Evolutionary conservation across 257 asterid species (phyloP).

Genomic region (Ligustrum vulgare): DNA sequence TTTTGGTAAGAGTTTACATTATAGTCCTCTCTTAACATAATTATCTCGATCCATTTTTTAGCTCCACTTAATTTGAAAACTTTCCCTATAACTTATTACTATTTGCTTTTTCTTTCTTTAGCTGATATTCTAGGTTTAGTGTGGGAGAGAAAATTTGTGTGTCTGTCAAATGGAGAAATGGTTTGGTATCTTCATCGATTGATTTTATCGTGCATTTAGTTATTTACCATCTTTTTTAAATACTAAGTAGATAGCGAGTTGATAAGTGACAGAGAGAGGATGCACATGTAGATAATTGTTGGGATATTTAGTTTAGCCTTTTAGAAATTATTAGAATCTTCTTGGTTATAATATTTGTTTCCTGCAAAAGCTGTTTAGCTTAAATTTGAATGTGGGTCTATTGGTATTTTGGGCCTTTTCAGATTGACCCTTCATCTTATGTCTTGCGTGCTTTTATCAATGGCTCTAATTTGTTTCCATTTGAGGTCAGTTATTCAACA

Average conservation of each 20-base stretch:
- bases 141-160: too few species aligned
- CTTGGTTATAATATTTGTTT: neutral
- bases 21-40: neutral
- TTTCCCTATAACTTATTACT: neutral
- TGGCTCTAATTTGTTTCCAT: slow-evolving; percentile 3
- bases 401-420: neutral
- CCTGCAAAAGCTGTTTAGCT: too few species aligned
- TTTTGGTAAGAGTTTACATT: slow-evolving; percentile 55
- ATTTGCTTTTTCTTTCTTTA: neutral
- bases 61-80: neutral
- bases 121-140: neutral
- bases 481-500: slow-evolving; percentile 4
- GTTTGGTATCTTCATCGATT: neutral
- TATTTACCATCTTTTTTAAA: neutral
- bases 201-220: neutral
- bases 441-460: neutral
- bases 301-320: neutral
- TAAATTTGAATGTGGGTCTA: neutral
- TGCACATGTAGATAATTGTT: neutral
- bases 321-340: neutral
- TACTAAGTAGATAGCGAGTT: neutral
- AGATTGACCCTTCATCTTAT: neutral
- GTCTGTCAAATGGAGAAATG: too few species aligned
- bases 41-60: neutral
- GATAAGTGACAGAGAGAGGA: neutral